Conservation (phyloP, 2,329 filamentous ascomycete species). For the Botrytis fabae region DNA sequence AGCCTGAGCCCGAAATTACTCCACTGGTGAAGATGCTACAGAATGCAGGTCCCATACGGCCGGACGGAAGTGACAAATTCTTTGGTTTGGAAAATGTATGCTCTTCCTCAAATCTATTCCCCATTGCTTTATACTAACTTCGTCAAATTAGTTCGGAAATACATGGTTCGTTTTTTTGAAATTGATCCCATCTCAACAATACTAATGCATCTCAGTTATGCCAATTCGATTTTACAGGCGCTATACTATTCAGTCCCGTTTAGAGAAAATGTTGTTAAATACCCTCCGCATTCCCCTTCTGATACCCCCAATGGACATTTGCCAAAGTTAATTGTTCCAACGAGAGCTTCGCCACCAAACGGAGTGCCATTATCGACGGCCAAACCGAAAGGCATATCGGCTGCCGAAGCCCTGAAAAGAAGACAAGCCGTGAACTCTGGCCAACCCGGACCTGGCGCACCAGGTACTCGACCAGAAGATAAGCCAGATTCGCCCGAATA, state of each 20-base stretch:
- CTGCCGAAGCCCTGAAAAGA: constrained; percentile 58
- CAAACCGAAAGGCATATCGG: constrained; percentile 54
- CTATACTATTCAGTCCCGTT: constrained; percentile 95
- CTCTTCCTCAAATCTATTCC: constrained; percentile 29
- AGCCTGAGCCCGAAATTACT: constrained; percentile 53
- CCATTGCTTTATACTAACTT: constrained; percentile 32
- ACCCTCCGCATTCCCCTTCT: constrained; percentile 70
- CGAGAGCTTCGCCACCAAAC: constrained; percentile 50
- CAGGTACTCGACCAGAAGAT: constrained; percentile 69
- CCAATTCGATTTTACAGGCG: constrained; percentile 96
- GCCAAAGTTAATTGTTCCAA: constrained; percentile 60
- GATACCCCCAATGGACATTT: constrained; percentile 65
- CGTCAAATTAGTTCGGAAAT: constrained; percentile 76
- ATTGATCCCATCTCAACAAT: background rate
- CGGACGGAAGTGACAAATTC: constrained; percentile 95
- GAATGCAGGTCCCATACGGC: constrained; percentile 75
- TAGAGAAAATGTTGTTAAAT: constrained; percentile 90
- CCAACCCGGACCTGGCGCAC: constrained; percentile 55
- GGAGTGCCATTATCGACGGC: constrained; percentile 48
- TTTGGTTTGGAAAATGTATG: constrained; percentile 97
- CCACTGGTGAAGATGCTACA: constrained; percentile 74
- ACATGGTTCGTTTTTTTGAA: constrained; percentile 70
- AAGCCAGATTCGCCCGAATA: constrained; percentile 94
- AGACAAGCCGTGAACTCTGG: constrained; percentile 55
- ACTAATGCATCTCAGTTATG: constrained; percentile 67